A percentile compares a stretch with the other conserved stretches of the same genome.
Evolutionary conservation across 176 grass and related monocot genomes (phyloP).

Genomic region (Carex myosuroides): DNA sequence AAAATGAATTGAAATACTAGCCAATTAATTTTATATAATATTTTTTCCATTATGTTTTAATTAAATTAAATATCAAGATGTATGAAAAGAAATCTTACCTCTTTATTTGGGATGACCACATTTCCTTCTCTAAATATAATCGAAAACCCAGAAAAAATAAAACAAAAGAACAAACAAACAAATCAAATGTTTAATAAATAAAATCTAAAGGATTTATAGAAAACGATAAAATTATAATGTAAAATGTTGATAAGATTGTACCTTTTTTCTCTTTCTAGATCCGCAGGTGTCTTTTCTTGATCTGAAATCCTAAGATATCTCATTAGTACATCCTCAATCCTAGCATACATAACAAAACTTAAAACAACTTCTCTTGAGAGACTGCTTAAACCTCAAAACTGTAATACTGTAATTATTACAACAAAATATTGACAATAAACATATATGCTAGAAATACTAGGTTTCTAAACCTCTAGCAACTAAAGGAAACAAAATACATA

Average conservation of each 20-base stretch:
- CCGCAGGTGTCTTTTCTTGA: conserved; percentile 36
- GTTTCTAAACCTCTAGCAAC: background rate
- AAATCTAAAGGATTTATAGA: background rate
- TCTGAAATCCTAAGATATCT: conserved; percentile 38
- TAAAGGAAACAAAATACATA: background rate
- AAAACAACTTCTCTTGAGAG: background rate
- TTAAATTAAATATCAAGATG: background rate
- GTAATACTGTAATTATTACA: background rate
- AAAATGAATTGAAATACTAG: background rate
- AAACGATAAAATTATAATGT: background rate
- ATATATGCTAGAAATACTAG: background rate
- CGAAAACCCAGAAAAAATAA: background rate
- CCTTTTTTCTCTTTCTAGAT: conserved; percentile 1
- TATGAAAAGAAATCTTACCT: background rate
- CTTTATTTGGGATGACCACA: background rate
- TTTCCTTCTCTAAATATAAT: background rate
- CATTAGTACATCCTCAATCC: conserved; percentile 60
- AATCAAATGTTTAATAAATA: background rate
- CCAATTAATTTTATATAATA: background rate
- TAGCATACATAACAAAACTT: conserved; percentile 1
- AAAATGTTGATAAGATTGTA: background rate
- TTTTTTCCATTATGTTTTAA: background rate
- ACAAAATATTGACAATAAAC: background rate
- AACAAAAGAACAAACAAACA: background rate
- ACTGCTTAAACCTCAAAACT: background rate